A percentile compares a stretch with the other conserved stretches of the same genome.
Evolutionary conservation across 805 yeast species (phyloP).

Genomic region (Jamesozyma piceae): DNA sequence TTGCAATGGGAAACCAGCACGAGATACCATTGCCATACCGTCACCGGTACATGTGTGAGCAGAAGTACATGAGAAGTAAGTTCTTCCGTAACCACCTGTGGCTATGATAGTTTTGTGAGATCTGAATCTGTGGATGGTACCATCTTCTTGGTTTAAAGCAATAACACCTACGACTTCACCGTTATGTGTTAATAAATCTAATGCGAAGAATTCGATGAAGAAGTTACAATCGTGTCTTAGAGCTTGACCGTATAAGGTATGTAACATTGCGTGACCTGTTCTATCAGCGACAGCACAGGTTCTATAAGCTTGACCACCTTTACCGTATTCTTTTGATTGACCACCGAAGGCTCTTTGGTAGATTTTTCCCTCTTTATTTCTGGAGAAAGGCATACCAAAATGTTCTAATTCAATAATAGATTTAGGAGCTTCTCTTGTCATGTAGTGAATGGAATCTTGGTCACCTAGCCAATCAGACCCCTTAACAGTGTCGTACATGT

Average conservation of each 20-base stretch:
- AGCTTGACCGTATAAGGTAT: slow-evolving; percentile 92
- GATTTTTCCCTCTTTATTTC: slow-evolving; percentile 92
- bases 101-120: slow-evolving; percentile 95
- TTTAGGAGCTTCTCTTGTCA: slow-evolving; percentile 96
- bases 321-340: slow-evolving; percentile 88
- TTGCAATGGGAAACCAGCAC: slow-evolving; percentile 97
- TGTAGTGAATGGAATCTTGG: slow-evolving; percentile 97
- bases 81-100: slow-evolving; percentile 98
- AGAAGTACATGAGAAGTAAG: slow-evolving; percentile 96
- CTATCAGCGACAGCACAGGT: slow-evolving; percentile 99
- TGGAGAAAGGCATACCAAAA: slow-evolving; percentile 95
- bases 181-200: slow-evolving; percentile 88
- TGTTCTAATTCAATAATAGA: slow-evolving; percentile 95
- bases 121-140: slow-evolving; percentile 94
- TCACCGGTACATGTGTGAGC: slow-evolving; percentile 99
- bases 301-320: slow-evolving; percentile 98
- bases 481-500: slow-evolving; percentile 97
- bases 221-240: slow-evolving; percentile 94
- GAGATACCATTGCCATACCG: slow-evolving; percentile 94
- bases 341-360: slow-evolving; percentile 99
- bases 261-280: slow-evolving; percentile 95
- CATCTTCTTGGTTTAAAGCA: slow-evolving; percentile 98
- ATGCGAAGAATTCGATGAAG: slow-evolving; percentile 93
- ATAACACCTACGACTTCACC: slow-evolving; percentile 95
- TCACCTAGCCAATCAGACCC: slow-evolving; percentile 99